phyloP scores from a whole-genome alignment of 257 asterid species.

The Petunia secreta region DNA sequence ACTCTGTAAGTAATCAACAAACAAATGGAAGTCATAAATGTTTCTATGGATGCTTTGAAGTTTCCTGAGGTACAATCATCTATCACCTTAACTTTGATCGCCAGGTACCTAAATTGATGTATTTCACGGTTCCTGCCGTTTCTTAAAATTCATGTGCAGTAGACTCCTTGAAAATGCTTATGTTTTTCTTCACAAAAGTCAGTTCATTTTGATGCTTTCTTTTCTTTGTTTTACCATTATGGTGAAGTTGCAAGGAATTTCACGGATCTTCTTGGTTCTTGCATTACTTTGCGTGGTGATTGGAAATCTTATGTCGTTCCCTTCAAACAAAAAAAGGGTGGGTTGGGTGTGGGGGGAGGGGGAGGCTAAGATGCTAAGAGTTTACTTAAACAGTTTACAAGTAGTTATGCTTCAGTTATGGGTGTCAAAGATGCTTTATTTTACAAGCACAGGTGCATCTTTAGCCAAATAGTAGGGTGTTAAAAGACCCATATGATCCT shows the following conservation, averaged over 20 bases:
- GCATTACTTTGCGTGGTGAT: background rate
- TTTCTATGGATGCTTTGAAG: background rate
- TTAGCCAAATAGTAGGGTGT: background rate
- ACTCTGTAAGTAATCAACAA: background rate
- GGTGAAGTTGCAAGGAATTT: slow-evolving; percentile 10
- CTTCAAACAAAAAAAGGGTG: background rate
- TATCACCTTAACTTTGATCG: background rate
- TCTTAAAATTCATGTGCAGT: background rate
- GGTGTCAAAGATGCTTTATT: background rate
- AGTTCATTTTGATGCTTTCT: background rate
- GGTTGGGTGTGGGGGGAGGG: too few relatives aligned
- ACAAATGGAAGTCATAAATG: background rate
- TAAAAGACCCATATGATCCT: slow-evolving; percentile 5
- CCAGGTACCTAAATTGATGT: background rate
- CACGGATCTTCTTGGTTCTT: background rate
- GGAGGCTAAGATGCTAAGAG: background rate
- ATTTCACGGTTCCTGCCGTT: background rate
- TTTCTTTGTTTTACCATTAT: slow-evolving; percentile 1
- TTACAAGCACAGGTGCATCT: background rate
- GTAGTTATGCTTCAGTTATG: background rate
- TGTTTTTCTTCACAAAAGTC: background rate
- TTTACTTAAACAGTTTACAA: background rate
- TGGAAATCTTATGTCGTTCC: background rate
- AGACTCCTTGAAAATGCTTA: background rate
- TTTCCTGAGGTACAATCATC: background rate